A percentile compares a stretch with the other conserved stretches of the same genome.
Evolutionary conservation across 495 filamentous ascomycete genomes (phyloP).

Genomic region (Tuber melanosporum): DNA sequence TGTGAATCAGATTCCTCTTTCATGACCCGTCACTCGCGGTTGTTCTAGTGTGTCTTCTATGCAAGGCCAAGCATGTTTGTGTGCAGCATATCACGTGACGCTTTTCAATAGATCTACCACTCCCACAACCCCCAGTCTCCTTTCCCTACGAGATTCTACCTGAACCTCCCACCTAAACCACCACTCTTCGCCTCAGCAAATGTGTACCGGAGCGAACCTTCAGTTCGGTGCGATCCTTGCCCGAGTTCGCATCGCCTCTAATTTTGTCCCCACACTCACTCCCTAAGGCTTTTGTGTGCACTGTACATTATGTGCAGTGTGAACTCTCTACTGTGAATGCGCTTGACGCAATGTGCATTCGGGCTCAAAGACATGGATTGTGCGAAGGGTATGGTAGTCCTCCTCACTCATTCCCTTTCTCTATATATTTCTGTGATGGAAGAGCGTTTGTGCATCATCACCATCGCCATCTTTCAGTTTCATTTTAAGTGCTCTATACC

Average conservation of each 20-base stretch:
- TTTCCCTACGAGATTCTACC: neutral
- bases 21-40: neutral
- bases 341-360: neutral
- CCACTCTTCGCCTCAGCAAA: neutral
- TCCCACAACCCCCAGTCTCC: no score
- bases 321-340: neutral
- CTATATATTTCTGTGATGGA: neutral
- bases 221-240: neutral
- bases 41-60: neutral
- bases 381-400: neutral
- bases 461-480: neutral
- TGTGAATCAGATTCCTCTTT: neutral
- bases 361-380: neutral
- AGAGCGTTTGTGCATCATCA: neutral
- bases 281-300: neutral
- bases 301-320: neutral
- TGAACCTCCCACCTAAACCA: neutral
- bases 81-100: neutral
- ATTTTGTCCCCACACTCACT: neutral
- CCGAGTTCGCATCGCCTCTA: neutral
- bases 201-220: neutral
- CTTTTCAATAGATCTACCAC: accelerated
- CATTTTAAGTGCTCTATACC: neutral
- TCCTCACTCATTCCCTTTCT: neutral
- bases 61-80: neutral